phyloP scores from a whole-genome alignment of 352 stramenopile species.

The Phytophthora aleatoria region DNA sequence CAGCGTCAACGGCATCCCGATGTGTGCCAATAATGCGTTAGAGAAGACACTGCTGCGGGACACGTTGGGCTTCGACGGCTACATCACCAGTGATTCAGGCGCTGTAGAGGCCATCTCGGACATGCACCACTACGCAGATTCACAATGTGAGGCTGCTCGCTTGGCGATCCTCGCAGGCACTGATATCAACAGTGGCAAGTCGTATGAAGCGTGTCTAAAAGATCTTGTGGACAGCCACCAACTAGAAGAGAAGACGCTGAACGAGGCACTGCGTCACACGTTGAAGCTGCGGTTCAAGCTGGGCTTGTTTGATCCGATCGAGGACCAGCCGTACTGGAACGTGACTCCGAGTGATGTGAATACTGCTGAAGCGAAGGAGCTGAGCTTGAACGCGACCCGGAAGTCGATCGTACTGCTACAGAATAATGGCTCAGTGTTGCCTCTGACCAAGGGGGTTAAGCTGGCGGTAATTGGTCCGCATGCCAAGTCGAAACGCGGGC shows the following conservation, averaged over 20 bases:
- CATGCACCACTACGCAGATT: constrained; percentile 73
- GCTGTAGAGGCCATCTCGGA: constrained; percentile 84
- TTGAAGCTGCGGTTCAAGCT: constrained; percentile 91
- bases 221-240: constrained; percentile 49
- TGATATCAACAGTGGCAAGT: constrained; percentile 86
- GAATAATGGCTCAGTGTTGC: constrained; percentile 76
- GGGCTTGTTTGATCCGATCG: constrained; percentile 89
- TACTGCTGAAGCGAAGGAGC: constrained; percentile 48
- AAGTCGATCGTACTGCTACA: constrained; percentile 93
- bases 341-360: constrained; percentile 69
- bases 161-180: constrained; percentile 69
- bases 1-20: constrained; percentile 91
- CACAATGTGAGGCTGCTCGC: constrained; percentile 53
- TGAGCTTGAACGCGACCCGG: constrained; percentile 67
- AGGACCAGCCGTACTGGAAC: constrained; percentile 76
- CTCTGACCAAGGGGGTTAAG: constrained; percentile 49
- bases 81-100: constrained; percentile 93
- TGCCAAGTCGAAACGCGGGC: constrained; percentile 42
- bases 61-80: constrained; percentile 87
- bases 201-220: constrained; percentile 75
- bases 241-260: constrained; percentile 47
- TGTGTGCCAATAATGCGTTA: constrained; percentile 86
- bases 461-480: constrained; percentile 83
- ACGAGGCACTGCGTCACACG: constrained; percentile 60
- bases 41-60: constrained; percentile 68